Evolutionary conservation across 805 yeast species (phyloP).

Genomic region (Wickerhamiella shivajii): DNA sequence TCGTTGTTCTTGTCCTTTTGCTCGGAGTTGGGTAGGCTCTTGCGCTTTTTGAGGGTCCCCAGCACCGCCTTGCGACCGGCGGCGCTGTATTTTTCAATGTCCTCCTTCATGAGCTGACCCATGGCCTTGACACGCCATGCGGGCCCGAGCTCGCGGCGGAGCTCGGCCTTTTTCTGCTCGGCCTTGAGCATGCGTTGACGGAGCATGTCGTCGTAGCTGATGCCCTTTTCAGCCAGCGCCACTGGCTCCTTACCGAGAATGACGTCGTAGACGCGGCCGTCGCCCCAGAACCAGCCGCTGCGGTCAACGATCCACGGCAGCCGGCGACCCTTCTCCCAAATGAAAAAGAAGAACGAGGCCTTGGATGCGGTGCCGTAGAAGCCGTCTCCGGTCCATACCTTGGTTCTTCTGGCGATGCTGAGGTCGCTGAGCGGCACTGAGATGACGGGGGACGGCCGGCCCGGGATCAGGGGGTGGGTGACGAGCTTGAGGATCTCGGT

Average conservation of each 20-base stretch:
- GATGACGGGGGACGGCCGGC: conserved; percentile 58
- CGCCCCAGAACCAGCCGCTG: conserved; percentile 86
- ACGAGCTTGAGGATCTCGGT: conserved; percentile 46
- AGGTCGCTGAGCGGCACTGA: conserved; percentile 47
- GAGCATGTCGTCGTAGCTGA: conserved; percentile 45
- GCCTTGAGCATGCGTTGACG: conserved; percentile 35
- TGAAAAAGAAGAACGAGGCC: conserved; percentile 55
- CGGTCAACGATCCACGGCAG: conserved; percentile 71
- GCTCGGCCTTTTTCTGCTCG: conserved; percentile 34
- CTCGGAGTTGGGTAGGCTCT: background rate
- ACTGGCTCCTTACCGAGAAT: conserved; percentile 67
- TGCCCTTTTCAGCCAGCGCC: conserved; percentile 61
- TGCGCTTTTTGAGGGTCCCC: conserved; percentile 8
- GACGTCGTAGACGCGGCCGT: conserved; percentile 70
- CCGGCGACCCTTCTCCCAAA: conserved; percentile 41
- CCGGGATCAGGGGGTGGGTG: conserved; percentile 64
- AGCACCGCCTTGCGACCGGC: conserved; percentile 17
- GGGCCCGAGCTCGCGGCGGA: conserved; percentile 41
- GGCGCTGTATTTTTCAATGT: conserved; percentile 23
- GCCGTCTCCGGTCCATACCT: conserved; percentile 78
- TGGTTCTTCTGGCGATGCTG: conserved; percentile 42
- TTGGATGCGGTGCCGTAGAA: conserved; percentile 72
- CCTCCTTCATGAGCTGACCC: conserved; percentile 32
- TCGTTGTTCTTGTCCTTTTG: no score
- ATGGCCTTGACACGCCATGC: conserved; percentile 44